phyloP scores from a whole-genome alignment of 1,284 basidiomycete genomes.

The Ganoderma meredithae region DNA sequence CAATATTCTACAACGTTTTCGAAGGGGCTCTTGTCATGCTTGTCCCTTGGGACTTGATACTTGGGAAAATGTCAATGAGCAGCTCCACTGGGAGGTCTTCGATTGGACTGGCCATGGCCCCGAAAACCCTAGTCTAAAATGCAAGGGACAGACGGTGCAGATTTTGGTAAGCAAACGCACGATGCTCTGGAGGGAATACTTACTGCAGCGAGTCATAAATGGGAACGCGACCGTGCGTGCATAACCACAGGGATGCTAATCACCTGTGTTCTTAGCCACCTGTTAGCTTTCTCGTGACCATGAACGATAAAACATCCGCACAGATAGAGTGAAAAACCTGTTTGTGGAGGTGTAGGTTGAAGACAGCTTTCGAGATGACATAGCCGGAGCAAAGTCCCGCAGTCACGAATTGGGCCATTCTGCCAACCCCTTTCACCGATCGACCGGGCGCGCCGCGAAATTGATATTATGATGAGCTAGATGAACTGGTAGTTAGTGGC shows the following conservation, averaged over 20 bases:
- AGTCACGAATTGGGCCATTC: neutral
- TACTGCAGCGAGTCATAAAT: neutral
- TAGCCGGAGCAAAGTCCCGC: neutral
- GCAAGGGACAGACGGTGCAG: neutral
- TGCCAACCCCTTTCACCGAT: neutral
- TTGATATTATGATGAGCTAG: neutral
- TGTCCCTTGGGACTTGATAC: neutral
- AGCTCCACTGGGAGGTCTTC: neutral
- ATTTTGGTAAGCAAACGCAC: neutral
- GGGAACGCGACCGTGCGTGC: neutral
- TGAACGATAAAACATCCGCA: neutral
- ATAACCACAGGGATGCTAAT: neutral
- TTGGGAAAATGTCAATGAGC: neutral
- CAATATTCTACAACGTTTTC: neutral
- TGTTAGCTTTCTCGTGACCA: neutral
- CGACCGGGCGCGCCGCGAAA: neutral
- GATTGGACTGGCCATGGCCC: neutral
- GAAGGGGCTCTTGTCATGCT: neutral
- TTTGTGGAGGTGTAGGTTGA: no score
- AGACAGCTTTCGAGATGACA: neutral
- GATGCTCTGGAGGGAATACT: neutral
- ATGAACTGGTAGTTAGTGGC: no score
- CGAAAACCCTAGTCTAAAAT: neutral
- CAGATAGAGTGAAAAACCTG: neutral
- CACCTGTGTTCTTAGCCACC: neutral